Conservation (phyloP, 306 rosid species). For the Lablab purpureus region DNA sequence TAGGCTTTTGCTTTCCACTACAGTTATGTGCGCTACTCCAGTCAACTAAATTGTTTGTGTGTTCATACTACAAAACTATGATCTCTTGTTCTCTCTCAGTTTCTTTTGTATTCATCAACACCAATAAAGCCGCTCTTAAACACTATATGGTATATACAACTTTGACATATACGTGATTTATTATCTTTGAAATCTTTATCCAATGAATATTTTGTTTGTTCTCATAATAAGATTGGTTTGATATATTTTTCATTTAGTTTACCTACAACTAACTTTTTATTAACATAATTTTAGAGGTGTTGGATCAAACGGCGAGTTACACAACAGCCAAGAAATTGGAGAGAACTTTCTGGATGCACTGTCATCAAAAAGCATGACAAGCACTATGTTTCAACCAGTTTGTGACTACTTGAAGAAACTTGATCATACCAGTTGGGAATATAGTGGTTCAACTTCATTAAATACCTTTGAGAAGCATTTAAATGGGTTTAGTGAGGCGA, state of each 20-base stretch:
- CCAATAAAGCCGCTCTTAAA: background rate
- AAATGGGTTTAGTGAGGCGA: constrained; percentile 53
- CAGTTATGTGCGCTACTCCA: constrained; percentile 6
- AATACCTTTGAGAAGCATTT: constrained; percentile 64
- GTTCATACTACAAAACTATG: constrained; percentile 28
- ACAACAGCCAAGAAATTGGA: constrained; percentile 63
- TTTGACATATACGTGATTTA: background rate
- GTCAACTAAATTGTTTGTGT: background rate
- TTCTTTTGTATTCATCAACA: background rate
- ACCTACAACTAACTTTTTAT: background rate
- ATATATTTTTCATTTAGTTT: background rate
- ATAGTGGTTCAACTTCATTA: constrained; percentile 55
- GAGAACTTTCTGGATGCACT: constrained; percentile 71
- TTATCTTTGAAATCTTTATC: background rate
- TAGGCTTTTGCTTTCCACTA: constrained; percentile 37
- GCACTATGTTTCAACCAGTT: constrained; percentile 66
- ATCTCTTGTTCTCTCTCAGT: constrained; percentile 7
- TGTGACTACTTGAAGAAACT: constrained; percentile 86
- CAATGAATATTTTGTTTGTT: background rate
- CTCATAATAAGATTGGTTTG: constrained; percentile 1
- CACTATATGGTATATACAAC: background rate
- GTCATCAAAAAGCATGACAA: constrained; percentile 66
- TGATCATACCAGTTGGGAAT: constrained; percentile 67
- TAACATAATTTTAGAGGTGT: constrained; percentile 56
- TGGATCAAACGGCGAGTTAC: constrained; percentile 65